phyloP scores from a whole-genome alignment of 164 flowering plant genomes.

The Vitis riparia region DNA sequence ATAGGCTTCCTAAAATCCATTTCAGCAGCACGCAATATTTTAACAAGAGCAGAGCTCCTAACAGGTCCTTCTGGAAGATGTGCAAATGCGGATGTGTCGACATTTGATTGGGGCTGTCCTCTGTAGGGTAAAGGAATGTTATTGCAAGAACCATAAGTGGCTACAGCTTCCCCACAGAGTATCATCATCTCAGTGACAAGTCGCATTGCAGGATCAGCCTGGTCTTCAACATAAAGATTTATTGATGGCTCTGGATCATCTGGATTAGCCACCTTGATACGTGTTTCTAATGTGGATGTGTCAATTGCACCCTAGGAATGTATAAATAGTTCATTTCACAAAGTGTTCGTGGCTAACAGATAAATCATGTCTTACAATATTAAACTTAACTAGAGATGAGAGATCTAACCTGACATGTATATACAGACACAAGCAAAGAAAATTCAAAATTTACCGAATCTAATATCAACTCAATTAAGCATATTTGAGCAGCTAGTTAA shows the following conservation, averaged over 20 bases:
- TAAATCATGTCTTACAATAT: too few relatives aligned
- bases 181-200: slow-evolving; percentile 98
- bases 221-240: slow-evolving; percentile 88
- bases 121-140: slow-evolving; percentile 88
- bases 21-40: slow-evolving; percentile 89
- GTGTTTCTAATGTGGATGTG: slow-evolving; percentile 71
- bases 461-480: too few relatives aligned
- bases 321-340: neutral
- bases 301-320: slow-evolving; percentile 78
- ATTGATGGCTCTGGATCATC: slow-evolving; percentile 88
- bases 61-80: slow-evolving; percentile 99
- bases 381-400: too few relatives aligned
- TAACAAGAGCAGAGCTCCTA: slow-evolving; percentile 74
- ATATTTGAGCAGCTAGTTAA: too few relatives aligned
- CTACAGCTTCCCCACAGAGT: slow-evolving; percentile 90
- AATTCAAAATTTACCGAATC: too few relatives aligned
- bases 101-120: slow-evolving; percentile 88
- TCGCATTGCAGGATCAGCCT: slow-evolving; percentile 90
- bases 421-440: too few relatives aligned
- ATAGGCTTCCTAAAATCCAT: slow-evolving; percentile 81
- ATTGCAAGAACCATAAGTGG: slow-evolving; percentile 72
- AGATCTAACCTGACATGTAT: too few relatives aligned
- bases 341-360: too few relatives aligned
- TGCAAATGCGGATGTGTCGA: slow-evolving; percentile 64
- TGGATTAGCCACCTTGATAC: slow-evolving; percentile 80